Percentiles rank a stretch among this genome's conserved stretches.
These are phyloP conservation scores for Conticribra guillardii DNA, from an alignment of 108 stramenopile species.

Conservation along the genomic window DNA sequence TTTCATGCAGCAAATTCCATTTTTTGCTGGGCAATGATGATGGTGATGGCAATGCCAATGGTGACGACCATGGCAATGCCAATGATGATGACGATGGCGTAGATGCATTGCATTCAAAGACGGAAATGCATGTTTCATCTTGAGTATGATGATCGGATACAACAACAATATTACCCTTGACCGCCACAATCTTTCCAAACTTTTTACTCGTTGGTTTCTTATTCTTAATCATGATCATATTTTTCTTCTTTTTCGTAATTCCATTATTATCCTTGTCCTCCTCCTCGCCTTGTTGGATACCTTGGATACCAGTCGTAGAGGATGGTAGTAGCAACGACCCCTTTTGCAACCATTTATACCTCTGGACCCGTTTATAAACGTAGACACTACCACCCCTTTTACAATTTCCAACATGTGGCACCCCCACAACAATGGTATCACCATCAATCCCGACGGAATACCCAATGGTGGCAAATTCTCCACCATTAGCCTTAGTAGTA, in stretches of 20 bases:
- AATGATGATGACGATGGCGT: neutral
- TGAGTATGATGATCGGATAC: conserved; percentile 32
- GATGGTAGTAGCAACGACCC: conserved; percentile 8
- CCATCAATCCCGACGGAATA: conserved; percentile 31
- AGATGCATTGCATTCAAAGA: conserved; percentile 36
- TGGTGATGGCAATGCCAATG: too few relatives aligned
- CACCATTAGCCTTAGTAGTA: too few relatives aligned
- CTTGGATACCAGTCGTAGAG: neutral
- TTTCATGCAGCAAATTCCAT: conserved; percentile 31
- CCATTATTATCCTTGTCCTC: conserved; percentile 8
- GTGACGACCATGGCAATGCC: too few relatives aligned
- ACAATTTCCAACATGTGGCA: conserved; percentile 28
- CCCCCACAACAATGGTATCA: conserved; percentile 23
- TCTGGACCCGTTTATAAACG: conserved; percentile 24
- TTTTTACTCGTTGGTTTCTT: neutral
- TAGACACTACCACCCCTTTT: conserved; percentile 22
- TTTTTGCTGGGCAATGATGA: conserved; percentile 17
- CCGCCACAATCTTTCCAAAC: conserved; percentile 32
- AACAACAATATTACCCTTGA: conserved; percentile 27
- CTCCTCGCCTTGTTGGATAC: conserved; percentile 4
- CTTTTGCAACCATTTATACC: conserved; percentile 38
- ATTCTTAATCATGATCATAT: too few relatives aligned
- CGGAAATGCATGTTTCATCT: conserved; percentile 29
- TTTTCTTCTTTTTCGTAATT: conserved; percentile 6
- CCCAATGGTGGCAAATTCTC: conserved; percentile 34